A percentile compares a stretch with the other conserved stretches of the same genome.
phyloP scores from a whole-genome alignment of 2,329 filamentous ascomycete genomes.

The Scytalidium sp. region DNA sequence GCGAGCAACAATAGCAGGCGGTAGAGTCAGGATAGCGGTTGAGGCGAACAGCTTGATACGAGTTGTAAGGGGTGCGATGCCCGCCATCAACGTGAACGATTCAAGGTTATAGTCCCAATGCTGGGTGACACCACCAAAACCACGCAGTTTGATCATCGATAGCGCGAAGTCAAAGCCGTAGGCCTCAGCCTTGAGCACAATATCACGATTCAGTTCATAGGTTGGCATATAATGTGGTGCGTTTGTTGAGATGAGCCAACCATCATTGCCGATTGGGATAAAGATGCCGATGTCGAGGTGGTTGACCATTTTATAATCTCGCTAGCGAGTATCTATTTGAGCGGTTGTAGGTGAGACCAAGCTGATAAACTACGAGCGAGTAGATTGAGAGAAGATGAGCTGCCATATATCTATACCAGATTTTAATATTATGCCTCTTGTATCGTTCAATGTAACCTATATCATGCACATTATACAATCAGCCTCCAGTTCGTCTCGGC shows the following conservation, averaged over 20 bases:
- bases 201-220: slow-evolving; percentile 29
- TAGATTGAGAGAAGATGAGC: no score
- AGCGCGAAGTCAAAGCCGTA: slow-evolving; percentile 30
- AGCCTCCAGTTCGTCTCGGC: no score
- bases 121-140: slow-evolving; percentile 29
- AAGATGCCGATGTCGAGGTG: slow-evolving; percentile 23
- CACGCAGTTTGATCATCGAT: slow-evolving; percentile 31
- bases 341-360: no score
- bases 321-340: no score
- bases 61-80: slow-evolving; percentile 24
- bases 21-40: slow-evolving; percentile 28
- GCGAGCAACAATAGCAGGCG: slow-evolving; percentile 26
- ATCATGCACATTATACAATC: no score
- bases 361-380: no score
- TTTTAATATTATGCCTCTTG: no score
- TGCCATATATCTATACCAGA: no score
- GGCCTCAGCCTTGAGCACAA: slow-evolving; percentile 22
- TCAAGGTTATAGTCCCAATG: slow-evolving; percentile 32
- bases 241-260: slow-evolving; percentile 30
- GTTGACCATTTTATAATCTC: no score
- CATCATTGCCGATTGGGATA: slow-evolving; percentile 31
- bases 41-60: slow-evolving; percentile 31
- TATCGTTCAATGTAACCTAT: no score
- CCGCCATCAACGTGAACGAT: slow-evolving; percentile 27
- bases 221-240: slow-evolving; percentile 29